Conservation (phyloP, 164 flowering plant species). For the Nymphaea colorata region DNA sequence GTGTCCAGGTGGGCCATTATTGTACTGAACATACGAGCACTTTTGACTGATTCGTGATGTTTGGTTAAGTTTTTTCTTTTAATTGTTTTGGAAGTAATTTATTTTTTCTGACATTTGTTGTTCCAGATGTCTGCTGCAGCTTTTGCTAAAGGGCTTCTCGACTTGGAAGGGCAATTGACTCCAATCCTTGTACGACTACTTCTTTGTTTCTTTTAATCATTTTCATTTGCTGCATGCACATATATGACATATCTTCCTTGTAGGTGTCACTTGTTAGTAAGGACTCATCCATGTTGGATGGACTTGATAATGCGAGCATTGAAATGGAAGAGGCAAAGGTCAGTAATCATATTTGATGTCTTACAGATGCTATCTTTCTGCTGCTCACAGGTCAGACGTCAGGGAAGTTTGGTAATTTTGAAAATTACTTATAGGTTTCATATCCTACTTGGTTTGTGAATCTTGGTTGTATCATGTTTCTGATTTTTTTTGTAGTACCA, state of each 20-base stretch:
- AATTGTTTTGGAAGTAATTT: too few species aligned
- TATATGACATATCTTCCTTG: constrained; percentile 6
- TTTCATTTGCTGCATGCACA: background rate
- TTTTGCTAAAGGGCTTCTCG: constrained; percentile 98
- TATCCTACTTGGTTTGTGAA: too few species aligned
- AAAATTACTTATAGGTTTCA: too few species aligned
- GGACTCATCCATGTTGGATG: constrained; percentile 99
- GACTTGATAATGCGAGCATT: constrained; percentile 92
- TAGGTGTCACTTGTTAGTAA: constrained; percentile 99
- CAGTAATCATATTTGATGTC: constrained; percentile 5
- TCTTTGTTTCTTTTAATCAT: background rate
- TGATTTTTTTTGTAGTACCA: too few species aligned
- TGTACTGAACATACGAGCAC: background rate
- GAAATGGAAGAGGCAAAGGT: constrained; percentile 99
- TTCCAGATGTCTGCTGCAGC: constrained; percentile 99
- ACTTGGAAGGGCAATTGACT: constrained; percentile 95
- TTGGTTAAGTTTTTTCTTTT: too few species aligned
- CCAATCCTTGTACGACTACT: constrained; percentile 61
- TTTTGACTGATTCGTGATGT: too few species aligned
- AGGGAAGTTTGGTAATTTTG: too few species aligned
- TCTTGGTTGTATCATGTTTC: too few species aligned
- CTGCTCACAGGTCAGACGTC: too few species aligned
- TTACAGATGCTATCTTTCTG: too few species aligned
- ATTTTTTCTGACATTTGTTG: too few species aligned
- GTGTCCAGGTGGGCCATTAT: constrained; percentile 69